These are phyloP conservation scores for Aspergillus panamensis DNA, from an alignment of 495 filamentous ascomycete species.

Conservation along the genomic window DNA sequence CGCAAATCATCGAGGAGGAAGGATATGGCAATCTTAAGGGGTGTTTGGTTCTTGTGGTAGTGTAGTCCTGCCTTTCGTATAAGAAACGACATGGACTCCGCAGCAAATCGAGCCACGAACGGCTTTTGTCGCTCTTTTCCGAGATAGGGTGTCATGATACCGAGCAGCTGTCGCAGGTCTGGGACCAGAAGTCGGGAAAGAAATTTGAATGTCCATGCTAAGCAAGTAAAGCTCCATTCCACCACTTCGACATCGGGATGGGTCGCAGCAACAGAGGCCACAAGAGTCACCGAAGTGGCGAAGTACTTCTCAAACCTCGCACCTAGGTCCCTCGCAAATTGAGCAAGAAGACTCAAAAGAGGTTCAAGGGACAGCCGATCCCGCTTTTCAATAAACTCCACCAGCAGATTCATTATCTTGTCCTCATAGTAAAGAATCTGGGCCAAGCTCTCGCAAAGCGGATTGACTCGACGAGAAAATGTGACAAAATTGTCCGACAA, in stretches of 20 bases:
- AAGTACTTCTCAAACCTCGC: constrained; percentile 87
- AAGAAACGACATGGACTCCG: constrained; percentile 91
- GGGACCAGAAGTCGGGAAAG: constrained; percentile 80
- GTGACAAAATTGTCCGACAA: constrained; percentile 71
- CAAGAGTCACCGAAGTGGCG: constrained; percentile 60
- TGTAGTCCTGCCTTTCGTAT: constrained; percentile 78
- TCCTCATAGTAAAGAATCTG: constrained; percentile 86
- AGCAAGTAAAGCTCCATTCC: constrained; percentile 93
- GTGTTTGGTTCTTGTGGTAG: constrained; percentile 63
- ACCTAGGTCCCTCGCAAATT: constrained; percentile 90
- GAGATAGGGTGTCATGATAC: constrained; percentile 79
- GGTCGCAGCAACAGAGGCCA: constrained; percentile 60
- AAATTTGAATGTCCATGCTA: constrained; percentile 97
- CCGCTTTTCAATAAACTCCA: constrained; percentile 70
- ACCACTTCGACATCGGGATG: constrained; percentile 71
- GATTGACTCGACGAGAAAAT: constrained; percentile 68
- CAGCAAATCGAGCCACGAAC: constrained; percentile 85
- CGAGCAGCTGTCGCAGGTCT: constrained; percentile 77
- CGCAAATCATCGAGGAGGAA: constrained; percentile 67
- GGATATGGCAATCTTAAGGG: constrained; percentile 63
- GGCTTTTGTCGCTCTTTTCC: constrained; percentile 76
- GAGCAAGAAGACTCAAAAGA: constrained; percentile 74
- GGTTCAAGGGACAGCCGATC: constrained; percentile 79
- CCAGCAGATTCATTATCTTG: constrained; percentile 73
- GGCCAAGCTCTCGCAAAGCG: constrained; percentile 81